Evolutionary conservation across 192 early-diverging fungal genomes (phyloP).

Genomic region (Podila verticillata): DNA sequence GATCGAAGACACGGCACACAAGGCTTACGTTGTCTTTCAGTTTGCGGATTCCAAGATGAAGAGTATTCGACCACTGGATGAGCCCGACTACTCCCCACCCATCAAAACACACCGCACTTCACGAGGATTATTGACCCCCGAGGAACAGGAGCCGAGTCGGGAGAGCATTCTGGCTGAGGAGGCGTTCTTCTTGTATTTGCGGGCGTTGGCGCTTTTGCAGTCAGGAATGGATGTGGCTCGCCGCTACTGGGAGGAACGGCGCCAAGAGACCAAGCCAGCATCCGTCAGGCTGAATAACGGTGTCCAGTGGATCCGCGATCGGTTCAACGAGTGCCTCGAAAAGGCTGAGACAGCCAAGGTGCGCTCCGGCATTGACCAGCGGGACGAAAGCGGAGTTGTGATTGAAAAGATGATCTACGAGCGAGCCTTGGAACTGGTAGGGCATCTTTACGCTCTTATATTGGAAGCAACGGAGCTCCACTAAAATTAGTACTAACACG

Average conservation of each 20-base stretch:
- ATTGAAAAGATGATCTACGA: conserved; percentile 81
- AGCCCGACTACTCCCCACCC: conserved; percentile 32
- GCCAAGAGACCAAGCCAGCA: conserved; percentile 53
- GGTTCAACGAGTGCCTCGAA: conserved; percentile 92
- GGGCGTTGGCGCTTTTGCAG: conserved; percentile 72
- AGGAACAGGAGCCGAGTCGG: conserved; percentile 37
- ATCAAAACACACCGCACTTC: background rate
- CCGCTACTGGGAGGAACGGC: conserved; percentile 62
- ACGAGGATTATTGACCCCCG: conserved; percentile 6
- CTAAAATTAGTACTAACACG: background rate
- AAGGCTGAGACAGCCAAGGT: conserved; percentile 73
- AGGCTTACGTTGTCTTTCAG: conserved; percentile 75
- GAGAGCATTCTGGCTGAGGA: conserved; percentile 67
- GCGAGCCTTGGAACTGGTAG: conserved; percentile 73
- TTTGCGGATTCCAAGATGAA: conserved; percentile 70
- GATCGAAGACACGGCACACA: conserved; percentile 77
- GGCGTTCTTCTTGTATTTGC: conserved; percentile 75
- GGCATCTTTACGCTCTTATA: conserved; percentile 3
- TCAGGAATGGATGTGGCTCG: conserved; percentile 63
- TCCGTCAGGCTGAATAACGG: conserved; percentile 53
- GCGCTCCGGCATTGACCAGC: conserved; percentile 63
- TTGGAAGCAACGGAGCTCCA: background rate
- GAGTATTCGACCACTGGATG: conserved; percentile 54
- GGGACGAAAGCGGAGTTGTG: conserved; percentile 60
- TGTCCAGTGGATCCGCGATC: conserved; percentile 90